A percentile compares a stretch with the other conserved stretches of the same genome.
Evolutionary conservation across 2,329 filamentous ascomycete genomes (phyloP).

Genomic region (Phaeosphaeriaceae sp.): DNA sequence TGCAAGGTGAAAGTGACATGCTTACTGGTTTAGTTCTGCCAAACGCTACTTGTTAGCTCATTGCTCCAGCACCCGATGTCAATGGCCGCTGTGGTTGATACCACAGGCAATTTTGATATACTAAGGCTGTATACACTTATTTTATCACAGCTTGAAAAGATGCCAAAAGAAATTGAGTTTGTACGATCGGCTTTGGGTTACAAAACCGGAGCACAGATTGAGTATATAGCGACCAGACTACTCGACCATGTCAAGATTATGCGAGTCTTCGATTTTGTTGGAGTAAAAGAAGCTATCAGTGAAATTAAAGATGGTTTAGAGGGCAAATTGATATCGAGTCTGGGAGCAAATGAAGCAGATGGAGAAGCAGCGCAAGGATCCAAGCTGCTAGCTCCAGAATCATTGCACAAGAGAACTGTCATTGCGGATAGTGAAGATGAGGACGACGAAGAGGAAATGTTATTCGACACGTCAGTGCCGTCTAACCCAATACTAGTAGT

Average conservation of each 20-base stretch:
- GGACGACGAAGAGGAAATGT: slow-evolving; percentile 51
- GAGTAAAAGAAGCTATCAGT: slow-evolving; percentile 53
- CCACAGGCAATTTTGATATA: slow-evolving; percentile 55
- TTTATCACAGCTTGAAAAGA: slow-evolving; percentile 22
- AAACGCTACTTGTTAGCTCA: slow-evolving; percentile 48
- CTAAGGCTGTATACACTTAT: slow-evolving; percentile 46
- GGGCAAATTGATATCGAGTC: not conserved
- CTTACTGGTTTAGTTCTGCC: slow-evolving; percentile 14
- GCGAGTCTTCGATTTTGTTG: slow-evolving; percentile 58
- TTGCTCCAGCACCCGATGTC: slow-evolving; percentile 37
- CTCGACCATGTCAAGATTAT: slow-evolving; percentile 57
- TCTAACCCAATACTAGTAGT: not conserved
- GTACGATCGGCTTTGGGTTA: not conserved
- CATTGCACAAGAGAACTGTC: slow-evolving; percentile 24
- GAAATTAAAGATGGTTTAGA: slow-evolving; percentile 52
- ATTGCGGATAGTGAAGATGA: slow-evolving; percentile 47
- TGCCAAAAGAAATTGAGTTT: not conserved
- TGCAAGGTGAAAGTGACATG: not conserved
- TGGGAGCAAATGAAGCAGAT: slow-evolving; percentile 21
- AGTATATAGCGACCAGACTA: slow-evolving; percentile 42
- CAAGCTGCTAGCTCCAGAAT: not conserved
- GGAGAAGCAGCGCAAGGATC: slow-evolving; percentile 14
- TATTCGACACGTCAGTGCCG: slow-evolving; percentile 35
- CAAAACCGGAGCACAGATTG: slow-evolving; percentile 1
- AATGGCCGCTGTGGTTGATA: slow-evolving; percentile 54